phyloP scores from a whole-genome alignment of 2,329 filamentous ascomycete genomes.

The Fusarium nelsonii region DNA sequence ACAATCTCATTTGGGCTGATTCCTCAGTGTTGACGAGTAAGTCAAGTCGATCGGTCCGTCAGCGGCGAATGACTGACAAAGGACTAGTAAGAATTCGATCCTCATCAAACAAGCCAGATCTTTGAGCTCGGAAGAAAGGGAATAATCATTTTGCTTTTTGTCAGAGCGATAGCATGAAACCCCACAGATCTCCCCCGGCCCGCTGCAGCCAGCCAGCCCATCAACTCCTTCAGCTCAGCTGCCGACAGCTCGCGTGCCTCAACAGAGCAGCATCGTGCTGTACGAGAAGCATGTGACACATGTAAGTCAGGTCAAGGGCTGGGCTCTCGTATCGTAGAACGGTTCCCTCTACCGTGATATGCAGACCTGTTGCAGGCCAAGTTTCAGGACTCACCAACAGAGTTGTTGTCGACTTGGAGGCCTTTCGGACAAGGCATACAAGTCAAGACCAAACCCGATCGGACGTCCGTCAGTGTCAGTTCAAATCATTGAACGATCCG shows the following conservation, averaged over 20 bases:
- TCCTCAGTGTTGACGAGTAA: constrained; percentile 5
- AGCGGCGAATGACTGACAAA: neutral
- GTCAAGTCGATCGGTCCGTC: neutral
- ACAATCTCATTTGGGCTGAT: constrained; percentile 8
- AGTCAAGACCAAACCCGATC: neutral
- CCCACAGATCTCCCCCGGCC: constrained; percentile 36
- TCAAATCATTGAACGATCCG: constrained; percentile 8
- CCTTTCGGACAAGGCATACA: constrained; percentile 11
- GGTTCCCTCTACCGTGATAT: constrained; percentile 10
- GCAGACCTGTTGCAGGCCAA: constrained; percentile 14
- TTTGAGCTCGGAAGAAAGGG: constrained; percentile 6
- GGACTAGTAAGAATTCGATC: neutral
- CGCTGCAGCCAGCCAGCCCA: constrained; percentile 31
- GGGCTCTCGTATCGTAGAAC: neutral
- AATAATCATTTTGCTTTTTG: constrained; percentile 21
- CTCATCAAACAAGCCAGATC: neutral
- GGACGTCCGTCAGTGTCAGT: no score
- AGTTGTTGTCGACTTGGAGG: constrained; percentile 10
- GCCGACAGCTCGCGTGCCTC: constrained; percentile 28
- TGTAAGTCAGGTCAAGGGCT: neutral
- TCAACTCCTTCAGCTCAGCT: constrained; percentile 37
- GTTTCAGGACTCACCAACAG: constrained; percentile 9
- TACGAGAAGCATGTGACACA: neutral
- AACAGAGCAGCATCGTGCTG: constrained; percentile 5
- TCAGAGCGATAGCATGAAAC: constrained; percentile 29